Percentiles rank a stretch among this genome's conserved stretches.
phyloP scores from a whole-genome alignment of 2,329 filamentous ascomycete species.

The Trichoderma sp. region DNA sequence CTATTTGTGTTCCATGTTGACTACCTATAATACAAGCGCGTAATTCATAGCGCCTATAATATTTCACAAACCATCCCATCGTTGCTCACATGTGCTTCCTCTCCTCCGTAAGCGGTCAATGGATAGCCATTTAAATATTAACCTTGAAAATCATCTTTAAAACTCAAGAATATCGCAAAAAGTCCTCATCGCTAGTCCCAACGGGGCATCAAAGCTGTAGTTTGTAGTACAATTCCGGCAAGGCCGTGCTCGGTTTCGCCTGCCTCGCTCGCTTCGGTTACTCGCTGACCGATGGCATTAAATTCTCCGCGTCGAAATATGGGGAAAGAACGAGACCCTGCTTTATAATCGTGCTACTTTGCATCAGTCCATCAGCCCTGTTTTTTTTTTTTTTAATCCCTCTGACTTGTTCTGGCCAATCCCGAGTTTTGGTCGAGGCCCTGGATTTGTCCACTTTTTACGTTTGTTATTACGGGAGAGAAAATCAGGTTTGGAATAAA shows the following conservation, averaged over 20 bases:
- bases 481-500: background rate
- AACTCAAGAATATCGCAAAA: background rate
- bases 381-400: background rate
- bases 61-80: background rate
- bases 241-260: background rate
- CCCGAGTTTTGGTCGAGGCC: background rate
- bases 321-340: background rate
- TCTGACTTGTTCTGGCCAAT: background rate
- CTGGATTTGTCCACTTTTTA: background rate
- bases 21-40: background rate
- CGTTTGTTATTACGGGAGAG: background rate
- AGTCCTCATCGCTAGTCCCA: background rate
- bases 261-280: constrained; percentile 2
- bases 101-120: background rate
- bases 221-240: background rate
- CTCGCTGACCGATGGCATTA: background rate
- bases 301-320: background rate
- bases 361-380: background rate
- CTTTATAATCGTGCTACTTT: background rate
- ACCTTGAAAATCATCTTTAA: background rate
- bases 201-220: background rate
- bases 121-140: background rate
- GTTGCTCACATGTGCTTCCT: background rate
- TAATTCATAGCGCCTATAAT: background rate
- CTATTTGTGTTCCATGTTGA: background rate